Evolutionary conservation across 2,329 filamentous ascomycete species (phyloP).

Genomic region (Apiospora kogelbergensis): DNA sequence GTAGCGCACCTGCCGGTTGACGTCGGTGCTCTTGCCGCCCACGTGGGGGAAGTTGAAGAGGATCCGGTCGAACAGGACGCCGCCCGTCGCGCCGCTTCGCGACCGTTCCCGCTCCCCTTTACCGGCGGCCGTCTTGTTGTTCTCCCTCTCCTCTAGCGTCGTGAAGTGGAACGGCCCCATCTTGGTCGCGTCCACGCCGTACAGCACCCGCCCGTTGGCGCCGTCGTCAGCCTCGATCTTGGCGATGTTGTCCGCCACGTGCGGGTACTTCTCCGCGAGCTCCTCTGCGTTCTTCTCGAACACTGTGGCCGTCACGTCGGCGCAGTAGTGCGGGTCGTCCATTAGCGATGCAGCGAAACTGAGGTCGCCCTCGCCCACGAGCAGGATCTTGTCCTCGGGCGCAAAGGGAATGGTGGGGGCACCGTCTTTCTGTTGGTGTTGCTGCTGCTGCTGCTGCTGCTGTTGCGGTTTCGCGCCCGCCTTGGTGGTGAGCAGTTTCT

Average conservation of each 20-base stretch:
- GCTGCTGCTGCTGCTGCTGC: conserved; percentile 16
- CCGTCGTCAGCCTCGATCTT: conserved; percentile 44
- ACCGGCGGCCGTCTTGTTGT: conserved; percentile 31
- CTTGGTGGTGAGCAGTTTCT: conserved; percentile 19
- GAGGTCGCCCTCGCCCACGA: conserved; percentile 79
- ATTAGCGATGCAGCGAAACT: conserved; percentile 72
- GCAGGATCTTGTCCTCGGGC: conserved; percentile 66
- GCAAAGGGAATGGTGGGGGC: conserved; percentile 66
- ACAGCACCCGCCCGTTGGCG: conserved; percentile 47
- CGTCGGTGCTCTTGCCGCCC: conserved; percentile 86
- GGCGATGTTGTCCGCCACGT: conserved; percentile 59
- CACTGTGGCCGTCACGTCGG: conserved; percentile 67
- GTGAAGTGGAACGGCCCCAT: conserved; percentile 47
- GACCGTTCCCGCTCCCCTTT: no score
- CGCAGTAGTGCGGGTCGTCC: conserved; percentile 60
- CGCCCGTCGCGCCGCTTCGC: conserved; percentile 25
- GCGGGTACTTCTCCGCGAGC: conserved; percentile 73
- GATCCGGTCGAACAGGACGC: conserved; percentile 65
- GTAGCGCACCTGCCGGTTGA: conserved; percentile 89
- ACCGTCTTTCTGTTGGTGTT: conserved; percentile 29
- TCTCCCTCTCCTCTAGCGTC: conserved; percentile 21
- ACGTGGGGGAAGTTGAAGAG: conserved; percentile 98
- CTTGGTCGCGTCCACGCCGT: conserved; percentile 67
- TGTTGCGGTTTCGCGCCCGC: conserved; percentile 10
- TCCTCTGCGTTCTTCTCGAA: conserved; percentile 58